A percentile compares a stretch with the other conserved stretches of the same genome.
phyloP scores from a whole-genome alignment of 148 eudicot species.

The Rhododendron williamsianum region DNA sequence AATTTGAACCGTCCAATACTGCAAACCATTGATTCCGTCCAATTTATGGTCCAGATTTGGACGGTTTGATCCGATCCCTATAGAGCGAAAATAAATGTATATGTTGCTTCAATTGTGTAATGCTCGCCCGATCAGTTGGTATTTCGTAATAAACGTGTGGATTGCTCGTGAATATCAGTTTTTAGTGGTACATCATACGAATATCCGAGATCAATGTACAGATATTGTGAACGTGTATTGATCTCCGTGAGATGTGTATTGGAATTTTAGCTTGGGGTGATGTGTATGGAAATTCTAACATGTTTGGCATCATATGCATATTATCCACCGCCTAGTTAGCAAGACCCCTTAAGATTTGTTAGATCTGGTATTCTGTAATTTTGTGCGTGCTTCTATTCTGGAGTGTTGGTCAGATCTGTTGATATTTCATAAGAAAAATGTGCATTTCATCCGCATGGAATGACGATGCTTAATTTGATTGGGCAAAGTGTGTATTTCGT shows the following conservation, averaged over 20 bases:
- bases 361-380: not conserved
- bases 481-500: not conserved
- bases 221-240: not conserved
- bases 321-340: not conserved
- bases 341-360: not conserved
- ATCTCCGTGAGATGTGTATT: not conserved
- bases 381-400: not conserved
- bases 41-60: too few species aligned
- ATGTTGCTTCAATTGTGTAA: not conserved
- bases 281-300: not conserved
- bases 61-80: too few species aligned
- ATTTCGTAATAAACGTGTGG: not conserved
- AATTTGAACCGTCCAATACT: too few species aligned
- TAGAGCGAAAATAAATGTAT: not conserved
- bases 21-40: too few species aligned
- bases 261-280: not conserved
- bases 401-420: not conserved
- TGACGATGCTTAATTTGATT: not conserved
- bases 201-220: too few species aligned
- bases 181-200: not conserved
- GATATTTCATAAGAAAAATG: not conserved
- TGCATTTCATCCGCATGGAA: not conserved
- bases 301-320: not conserved
- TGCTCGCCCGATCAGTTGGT: not conserved
- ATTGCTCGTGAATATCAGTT: not conserved